Base-by-base conservation (phyloP, 148 eudicot species). In the Agrostemma githago region DNA sequence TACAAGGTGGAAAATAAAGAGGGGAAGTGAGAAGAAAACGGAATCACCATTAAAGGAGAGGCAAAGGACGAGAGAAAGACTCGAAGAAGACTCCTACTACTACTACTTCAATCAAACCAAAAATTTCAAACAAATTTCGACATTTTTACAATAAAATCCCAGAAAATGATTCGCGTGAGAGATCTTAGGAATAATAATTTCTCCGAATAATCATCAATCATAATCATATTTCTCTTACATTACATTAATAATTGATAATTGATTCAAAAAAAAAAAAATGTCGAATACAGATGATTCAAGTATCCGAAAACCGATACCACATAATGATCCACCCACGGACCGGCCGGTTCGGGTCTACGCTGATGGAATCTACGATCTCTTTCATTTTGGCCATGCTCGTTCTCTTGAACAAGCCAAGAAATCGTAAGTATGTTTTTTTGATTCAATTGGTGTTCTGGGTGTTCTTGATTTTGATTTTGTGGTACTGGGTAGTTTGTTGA, bases 361-460 rank as follows among this genome's bases (percentile, higher is more conserved):
- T 3, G 97, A 92, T 53, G 97, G 97, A 21, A 92, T 92, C 67
- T 92, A 90, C 81, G 97, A 92, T 77, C 91, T 92, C 75, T 90
- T 92, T 62, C 97, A 92, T 67, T 88, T 87, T 72, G 96, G 97
- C 34, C 97, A 90, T 68, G 97, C 96, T 74, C 90, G 96, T 12
- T 87, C 97, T 69, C 93, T 92, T 48, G 97, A 92, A 70, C 97
- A 92, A 77, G 97, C 96, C 72, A 90, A 92, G 77, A 85, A 84
- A 79, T 53, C 71, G 96, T 92, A 79, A 15, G 80, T 42, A n/a
- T 61, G 10, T 43, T 66, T 74, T 12, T 10, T 20, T 12, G 2
- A 15, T 57, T 17, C 17, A 26, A 0, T 15, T 57, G 61, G n/a
- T 57, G 19, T 16, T 4, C 5, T 20, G 2, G 51, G 5, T 54